Percentiles rank a stretch among this genome's conserved stretches.
Evolutionary conservation across 2,329 filamentous ascomycete species (phyloP).

Genomic region (Alternaria rosae): DNA sequence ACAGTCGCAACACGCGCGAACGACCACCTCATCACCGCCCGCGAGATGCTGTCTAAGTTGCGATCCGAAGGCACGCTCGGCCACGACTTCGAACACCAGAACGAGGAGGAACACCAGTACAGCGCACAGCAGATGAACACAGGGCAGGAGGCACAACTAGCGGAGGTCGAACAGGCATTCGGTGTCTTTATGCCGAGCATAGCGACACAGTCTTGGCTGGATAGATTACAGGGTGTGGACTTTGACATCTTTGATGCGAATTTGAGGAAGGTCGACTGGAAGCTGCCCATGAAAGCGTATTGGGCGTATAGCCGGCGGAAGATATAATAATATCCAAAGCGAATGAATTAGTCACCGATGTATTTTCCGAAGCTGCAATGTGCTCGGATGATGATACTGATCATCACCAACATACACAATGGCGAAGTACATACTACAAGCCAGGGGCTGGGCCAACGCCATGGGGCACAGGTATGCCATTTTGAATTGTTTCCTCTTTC

Average conservation of each 20-base stretch:
- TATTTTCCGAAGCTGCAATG: neutral
- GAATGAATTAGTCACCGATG: neutral
- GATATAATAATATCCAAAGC: constrained; percentile 43
- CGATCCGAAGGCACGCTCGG: constrained; percentile 75
- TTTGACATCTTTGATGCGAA: constrained; percentile 80
- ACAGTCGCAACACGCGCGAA: constrained; percentile 90
- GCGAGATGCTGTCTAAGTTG: constrained; percentile 87
- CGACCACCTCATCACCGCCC: constrained; percentile 91
- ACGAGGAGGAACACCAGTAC: constrained; percentile 73
- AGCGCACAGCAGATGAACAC: constrained; percentile 46
- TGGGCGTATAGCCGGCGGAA: constrained; percentile 64
- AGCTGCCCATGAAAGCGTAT: constrained; percentile 80
- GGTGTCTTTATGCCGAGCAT: constrained; percentile 82
- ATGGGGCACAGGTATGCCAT: too few species aligned
- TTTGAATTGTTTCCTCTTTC: too few species aligned
- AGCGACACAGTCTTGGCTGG: constrained; percentile 78
- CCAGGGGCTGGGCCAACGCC: neutral
- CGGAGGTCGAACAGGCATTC: constrained; percentile 73
- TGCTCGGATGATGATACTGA: neutral
- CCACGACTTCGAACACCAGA: constrained; percentile 88
- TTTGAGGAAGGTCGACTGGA: constrained; percentile 76
- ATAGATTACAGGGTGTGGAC: constrained; percentile 77
- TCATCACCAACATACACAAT: neutral
- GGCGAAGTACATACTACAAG: neutral
- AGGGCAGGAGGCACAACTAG: constrained; percentile 48